Conservation (phyloP, 1,139 yeast species). For the Ogataea hybrid region DNA sequence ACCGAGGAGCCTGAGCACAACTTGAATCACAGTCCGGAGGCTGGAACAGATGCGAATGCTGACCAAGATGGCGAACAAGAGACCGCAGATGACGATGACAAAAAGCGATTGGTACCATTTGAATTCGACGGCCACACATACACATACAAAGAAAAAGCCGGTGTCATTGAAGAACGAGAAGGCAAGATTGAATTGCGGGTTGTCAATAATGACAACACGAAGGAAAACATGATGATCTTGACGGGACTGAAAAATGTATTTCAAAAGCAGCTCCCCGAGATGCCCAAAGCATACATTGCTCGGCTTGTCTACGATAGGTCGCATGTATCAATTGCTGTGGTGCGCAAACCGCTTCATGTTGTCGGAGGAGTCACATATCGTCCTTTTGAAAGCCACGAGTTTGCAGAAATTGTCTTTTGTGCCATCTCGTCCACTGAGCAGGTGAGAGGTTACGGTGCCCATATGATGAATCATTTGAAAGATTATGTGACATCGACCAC, state of each 20-base stretch:
- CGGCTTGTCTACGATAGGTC: slow-evolving; percentile 91
- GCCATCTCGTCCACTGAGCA: slow-evolving; percentile 97
- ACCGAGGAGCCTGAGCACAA: slow-evolving; percentile 9
- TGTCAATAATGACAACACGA: slow-evolving; percentile 88
- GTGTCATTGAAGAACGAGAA: slow-evolving; percentile 88
- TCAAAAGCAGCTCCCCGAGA: slow-evolving; percentile 95
- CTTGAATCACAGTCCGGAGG: neutral
- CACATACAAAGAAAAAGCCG: slow-evolving; percentile 87
- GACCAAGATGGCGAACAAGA: slow-evolving; percentile 29
- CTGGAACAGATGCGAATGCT: slow-evolving; percentile 11
- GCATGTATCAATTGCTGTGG: slow-evolving; percentile 94
- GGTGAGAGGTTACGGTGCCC: slow-evolving; percentile 98
- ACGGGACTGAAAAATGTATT: slow-evolving; percentile 95
- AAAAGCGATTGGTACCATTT: slow-evolving; percentile 51
- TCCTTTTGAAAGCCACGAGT: slow-evolving; percentile 85
- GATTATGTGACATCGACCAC: slow-evolving; percentile 92
- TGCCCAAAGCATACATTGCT: slow-evolving; percentile 97
- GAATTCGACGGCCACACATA: slow-evolving; percentile 78
- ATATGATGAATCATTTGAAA: slow-evolving; percentile 93
- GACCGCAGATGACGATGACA: slow-evolving; percentile 44
- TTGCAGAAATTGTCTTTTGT: slow-evolving; percentile 98
- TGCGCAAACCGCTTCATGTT: slow-evolving; percentile 86
- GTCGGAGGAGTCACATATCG: slow-evolving; percentile 98
- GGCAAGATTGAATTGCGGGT: slow-evolving; percentile 93
- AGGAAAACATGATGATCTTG: slow-evolving; percentile 83